Conservation (phyloP, 768 basidiomycete genomes). For the Boletus vermiculosoides region DNA sequence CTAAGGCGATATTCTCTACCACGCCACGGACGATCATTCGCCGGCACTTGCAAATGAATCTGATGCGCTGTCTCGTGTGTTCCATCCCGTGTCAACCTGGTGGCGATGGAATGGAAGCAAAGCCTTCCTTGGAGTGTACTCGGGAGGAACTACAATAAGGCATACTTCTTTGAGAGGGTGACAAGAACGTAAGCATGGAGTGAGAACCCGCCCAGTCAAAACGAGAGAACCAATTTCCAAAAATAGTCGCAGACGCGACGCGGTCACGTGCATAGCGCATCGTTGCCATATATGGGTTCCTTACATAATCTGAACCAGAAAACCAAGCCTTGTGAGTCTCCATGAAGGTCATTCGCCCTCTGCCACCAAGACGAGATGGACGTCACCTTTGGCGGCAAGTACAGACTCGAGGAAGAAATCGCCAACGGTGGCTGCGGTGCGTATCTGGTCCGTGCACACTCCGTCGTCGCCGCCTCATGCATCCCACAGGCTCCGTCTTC, state of each 20-base stretch:
- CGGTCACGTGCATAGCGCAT: conserved; percentile 28
- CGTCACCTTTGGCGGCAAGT: conserved; percentile 68
- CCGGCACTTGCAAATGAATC: no score
- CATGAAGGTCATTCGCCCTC: neutral
- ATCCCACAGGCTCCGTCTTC: conserved; percentile 63
- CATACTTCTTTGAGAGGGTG: no score
- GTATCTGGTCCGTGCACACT: conserved; percentile 47
- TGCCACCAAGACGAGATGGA: conserved; percentile 28
- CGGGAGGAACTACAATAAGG: no score
- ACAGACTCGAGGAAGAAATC: conserved; percentile 75
- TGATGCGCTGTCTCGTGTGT: neutral
- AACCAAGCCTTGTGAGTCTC: neutral
- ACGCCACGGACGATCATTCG: no score
- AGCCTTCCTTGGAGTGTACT: neutral
- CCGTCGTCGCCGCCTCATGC: conserved; percentile 10
- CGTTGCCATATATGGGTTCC: neutral
- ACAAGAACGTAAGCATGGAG: no score
- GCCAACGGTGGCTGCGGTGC: conserved; percentile 78
- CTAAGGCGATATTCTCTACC: neutral
- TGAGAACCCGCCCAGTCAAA: no score
- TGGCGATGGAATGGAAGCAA: neutral
- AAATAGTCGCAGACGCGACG: conserved; percentile 19
- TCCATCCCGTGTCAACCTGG: neutral
- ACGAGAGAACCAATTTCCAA: neutral
- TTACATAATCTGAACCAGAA: conserved; percentile 29